A percentile compares a stretch with the other conserved stretches of the same genome.
Evolutionary conservation across 768 basidiomycete genomes (phyloP).

Genomic region (Russula dissimulans): DNA sequence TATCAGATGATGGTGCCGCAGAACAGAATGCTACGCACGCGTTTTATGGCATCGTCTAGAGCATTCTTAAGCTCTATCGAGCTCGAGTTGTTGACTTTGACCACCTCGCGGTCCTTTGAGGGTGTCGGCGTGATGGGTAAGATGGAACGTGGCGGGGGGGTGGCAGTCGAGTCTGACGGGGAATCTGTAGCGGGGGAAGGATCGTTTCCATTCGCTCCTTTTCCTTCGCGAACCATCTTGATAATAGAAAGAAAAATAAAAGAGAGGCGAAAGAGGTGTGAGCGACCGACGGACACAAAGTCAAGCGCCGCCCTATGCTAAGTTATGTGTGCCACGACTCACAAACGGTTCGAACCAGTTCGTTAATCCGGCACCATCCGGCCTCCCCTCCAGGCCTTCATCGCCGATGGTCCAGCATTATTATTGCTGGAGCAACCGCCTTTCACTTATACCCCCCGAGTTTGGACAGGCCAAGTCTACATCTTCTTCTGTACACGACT

Average conservation of each 20-base stretch:
- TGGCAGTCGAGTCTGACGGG: slow-evolving; percentile 8
- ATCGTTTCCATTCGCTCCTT: slow-evolving; percentile 13
- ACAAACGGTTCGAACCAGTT: slow-evolving; percentile 11
- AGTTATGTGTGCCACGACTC: background rate
- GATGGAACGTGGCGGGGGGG: slow-evolving; percentile 8
- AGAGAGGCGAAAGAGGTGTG: background rate
- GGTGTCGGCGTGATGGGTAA: slow-evolving; percentile 21
- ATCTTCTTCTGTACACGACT: no score
- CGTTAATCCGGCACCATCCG: background rate
- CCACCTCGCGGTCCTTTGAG: slow-evolving; percentile 27
- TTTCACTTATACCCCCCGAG: no score
- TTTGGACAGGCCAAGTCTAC: no score
- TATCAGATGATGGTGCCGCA: background rate
- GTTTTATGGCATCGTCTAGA: slow-evolving; percentile 81
- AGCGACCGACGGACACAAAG: background rate
- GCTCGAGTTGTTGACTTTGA: slow-evolving; percentile 45
- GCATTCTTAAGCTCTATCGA: slow-evolving; percentile 43
- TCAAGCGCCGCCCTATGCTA: background rate
- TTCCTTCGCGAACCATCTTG: slow-evolving; percentile 18
- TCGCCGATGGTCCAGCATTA: no score
- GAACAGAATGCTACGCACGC: slow-evolving; percentile 36
- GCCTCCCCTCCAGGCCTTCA: no score
- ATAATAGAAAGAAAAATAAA: background rate
- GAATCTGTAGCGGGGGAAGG: background rate
- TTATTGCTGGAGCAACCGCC: no score